A percentile compares a stretch with the other conserved stretches of the same genome.
phyloP scores from a whole-genome alignment of 352 stramenopile species.

The Globisporangium parvum region DNA sequence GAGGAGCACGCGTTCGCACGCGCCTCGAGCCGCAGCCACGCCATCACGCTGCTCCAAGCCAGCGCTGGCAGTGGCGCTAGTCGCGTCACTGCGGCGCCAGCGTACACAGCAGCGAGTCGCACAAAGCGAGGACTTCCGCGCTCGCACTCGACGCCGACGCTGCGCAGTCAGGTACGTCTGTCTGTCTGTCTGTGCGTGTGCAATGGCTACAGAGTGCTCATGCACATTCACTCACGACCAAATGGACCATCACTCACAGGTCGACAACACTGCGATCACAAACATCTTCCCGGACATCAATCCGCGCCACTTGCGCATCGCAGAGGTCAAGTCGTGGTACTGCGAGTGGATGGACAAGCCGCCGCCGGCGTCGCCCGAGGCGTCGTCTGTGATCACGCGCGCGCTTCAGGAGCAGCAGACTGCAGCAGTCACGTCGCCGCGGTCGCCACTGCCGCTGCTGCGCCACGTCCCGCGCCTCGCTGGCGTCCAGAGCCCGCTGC shows the following conservation, averaged over 20 bases:
- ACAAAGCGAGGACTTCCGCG: conserved; percentile 12
- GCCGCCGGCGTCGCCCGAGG: conserved; percentile 14
- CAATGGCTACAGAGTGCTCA: neutral
- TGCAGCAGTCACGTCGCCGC: neutral
- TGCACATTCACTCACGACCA: neutral
- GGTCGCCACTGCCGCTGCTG: neutral
- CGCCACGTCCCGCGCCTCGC: conserved; percentile 1
- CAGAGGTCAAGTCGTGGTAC: conserved; percentile 77
- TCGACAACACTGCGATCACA: conserved; percentile 43
- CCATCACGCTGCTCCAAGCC: conserved; percentile 8
- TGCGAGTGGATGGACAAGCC: conserved; percentile 62
- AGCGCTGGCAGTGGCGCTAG: neutral
- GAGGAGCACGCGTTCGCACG: conserved; percentile 20
- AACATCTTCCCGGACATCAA: conserved; percentile 81
- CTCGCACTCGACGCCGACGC: conserved; percentile 22
- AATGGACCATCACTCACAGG: conserved; percentile 9
- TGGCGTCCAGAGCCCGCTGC: neutral
- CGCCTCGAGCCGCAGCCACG: conserved; percentile 12
- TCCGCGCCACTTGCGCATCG: conserved; percentile 69
- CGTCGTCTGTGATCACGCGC: neutral
- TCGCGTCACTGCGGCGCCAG: neutral
- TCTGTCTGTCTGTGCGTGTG: neutral
- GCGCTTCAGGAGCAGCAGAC: neutral
- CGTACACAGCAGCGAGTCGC: neutral
- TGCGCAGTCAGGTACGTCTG: conserved; percentile 13